Base-by-base conservation (phyloP, 495 filamentous ascomycete species). In the Podospora comata region DNA sequence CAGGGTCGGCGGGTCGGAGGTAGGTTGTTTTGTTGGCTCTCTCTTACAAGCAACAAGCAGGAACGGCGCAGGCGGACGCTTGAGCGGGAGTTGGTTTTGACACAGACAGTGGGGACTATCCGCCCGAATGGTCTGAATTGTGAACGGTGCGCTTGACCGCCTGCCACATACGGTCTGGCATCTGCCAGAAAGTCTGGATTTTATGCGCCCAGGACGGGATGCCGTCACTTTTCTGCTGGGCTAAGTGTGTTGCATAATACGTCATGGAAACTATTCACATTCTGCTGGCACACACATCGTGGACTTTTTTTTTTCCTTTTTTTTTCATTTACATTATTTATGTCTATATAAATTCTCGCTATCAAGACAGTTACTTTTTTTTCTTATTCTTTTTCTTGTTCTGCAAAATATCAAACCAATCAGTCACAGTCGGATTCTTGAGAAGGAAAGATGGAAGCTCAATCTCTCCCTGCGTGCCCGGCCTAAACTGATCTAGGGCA, bases 41-140 rank as follows among this genome's bases (percentile, higher is more conserved):
- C 39, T 48, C 39, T 48, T 0, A 48, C 39, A 48, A 18, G 39
- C 39, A 48, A 48, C 39, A 48, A 48, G 39, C 39, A 48, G 39
- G 39, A 48, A 48, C 39, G 39, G 39, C 39, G 39, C 39, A 48
- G 39, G 44, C 28, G 53, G 30, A 18, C 23, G 56, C 23, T 56
- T 54, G 63, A 48, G 23, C 54, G 57, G 62, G 59, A 53, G 61
- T 71, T 67, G 69, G 62, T 67, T 71, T 71, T 71, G 69, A 55
- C 28, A 57, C 34, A 26, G 54, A 28, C 62, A 48, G 68, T 66
- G 68, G 68, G 63, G 65, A 60, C 26, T 26, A 34, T 61, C 56
- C 5, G 18, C 56, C 26, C 19, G 18, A 59, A 20, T 23, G 56
- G 26, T 20, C 56, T 23, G 56, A 59, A 59, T 19, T 3, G 56